Percentiles rank a stretch among this genome's conserved stretches.
Evolutionary conservation across 306 rosid genomes (phyloP).

Genomic region (Begonia loranthoides): DNA sequence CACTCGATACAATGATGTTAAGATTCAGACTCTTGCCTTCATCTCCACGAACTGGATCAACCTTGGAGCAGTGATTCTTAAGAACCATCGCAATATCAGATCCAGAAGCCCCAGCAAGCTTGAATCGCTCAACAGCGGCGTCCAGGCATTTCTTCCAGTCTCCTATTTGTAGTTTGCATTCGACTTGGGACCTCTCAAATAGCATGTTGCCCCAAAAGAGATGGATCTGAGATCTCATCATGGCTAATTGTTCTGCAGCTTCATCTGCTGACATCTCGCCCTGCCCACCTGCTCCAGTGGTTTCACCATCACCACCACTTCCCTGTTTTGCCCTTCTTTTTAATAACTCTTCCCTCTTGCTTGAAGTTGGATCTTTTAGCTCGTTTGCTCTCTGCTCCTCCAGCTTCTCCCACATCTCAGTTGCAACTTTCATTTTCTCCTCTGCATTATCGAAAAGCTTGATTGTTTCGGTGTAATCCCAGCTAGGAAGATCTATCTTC

Average conservation of each 20-base stretch:
- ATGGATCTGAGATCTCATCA: conserved; percentile 96
- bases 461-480: conserved; percentile 72
- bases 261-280: conserved; percentile 61
- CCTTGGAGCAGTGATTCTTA: conserved; percentile 84
- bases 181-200: conserved; percentile 92
- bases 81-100: conserved; percentile 66
- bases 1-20: conserved; percentile 16
- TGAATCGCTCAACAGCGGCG: conserved; percentile 74
- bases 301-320: conserved; percentile 40
- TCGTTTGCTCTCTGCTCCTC: conserved; percentile 86
- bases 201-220: conserved; percentile 98
- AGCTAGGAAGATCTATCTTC: conserved; percentile 62
- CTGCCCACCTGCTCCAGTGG: conserved; percentile 34
- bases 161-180: conserved; percentile 58
- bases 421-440: conserved; percentile 90
- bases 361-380: conserved; percentile 65
- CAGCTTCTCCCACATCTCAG: conserved; percentile 94
- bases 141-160: conserved; percentile 78
- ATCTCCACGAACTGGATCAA: conserved; percentile 38
- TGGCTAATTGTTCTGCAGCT: conserved; percentile 87
- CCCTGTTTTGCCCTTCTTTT: conserved; percentile 72
- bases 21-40: conserved; percentile 26
- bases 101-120: conserved; percentile 93
- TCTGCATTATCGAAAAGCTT: conserved; percentile 70
- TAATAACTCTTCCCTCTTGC: conserved; percentile 65